These are phyloP conservation scores for Hypocreales sp. DNA, from an alignment of 2,329 filamentous ascomycete species.

Conservation along the genomic window DNA sequence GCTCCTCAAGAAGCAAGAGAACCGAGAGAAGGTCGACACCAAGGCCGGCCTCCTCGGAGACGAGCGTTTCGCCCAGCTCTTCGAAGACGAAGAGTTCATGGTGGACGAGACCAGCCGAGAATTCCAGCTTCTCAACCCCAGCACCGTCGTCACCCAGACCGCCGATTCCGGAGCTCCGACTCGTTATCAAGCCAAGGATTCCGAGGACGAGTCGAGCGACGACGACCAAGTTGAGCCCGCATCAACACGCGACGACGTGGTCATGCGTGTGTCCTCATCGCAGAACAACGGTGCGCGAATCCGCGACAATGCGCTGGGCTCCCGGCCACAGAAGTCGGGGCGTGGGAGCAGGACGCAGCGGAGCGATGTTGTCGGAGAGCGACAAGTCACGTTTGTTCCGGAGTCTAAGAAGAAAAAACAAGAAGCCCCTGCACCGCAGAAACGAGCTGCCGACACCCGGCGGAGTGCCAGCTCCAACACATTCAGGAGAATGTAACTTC, in stretches of 20 bases:
- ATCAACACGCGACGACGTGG: slow-evolving; percentile 20
- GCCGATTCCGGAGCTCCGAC: slow-evolving; percentile 17
- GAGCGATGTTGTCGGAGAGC: slow-evolving; percentile 42
- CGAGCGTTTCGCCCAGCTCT: slow-evolving; percentile 72
- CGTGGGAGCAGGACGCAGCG: slow-evolving; percentile 27
- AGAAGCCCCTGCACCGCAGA: slow-evolving; percentile 13
- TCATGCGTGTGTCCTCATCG: slow-evolving; percentile 55
- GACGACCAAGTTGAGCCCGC: slow-evolving; percentile 15
- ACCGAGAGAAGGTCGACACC: slow-evolving; percentile 39
- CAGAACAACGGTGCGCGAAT: slow-evolving; percentile 42
- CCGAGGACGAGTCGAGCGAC: slow-evolving; percentile 28
- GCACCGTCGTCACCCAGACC: slow-evolving; percentile 39
- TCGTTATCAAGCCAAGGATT: slow-evolving; percentile 22
- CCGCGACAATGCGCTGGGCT: slow-evolving; percentile 41
- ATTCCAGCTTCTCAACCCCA: slow-evolving; percentile 80
- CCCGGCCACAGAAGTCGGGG: slow-evolving; percentile 33
- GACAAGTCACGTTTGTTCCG: slow-evolving; percentile 60
- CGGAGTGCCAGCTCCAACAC: slow-evolving; percentile 65
- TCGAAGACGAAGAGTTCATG: slow-evolving; percentile 83
- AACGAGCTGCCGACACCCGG: slow-evolving; percentile 26
- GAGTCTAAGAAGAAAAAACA: slow-evolving; percentile 34
- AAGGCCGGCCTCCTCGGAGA: slow-evolving; percentile 61
- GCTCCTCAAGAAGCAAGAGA: slow-evolving; percentile 49
- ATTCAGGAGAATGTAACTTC: slow-evolving; percentile 46
- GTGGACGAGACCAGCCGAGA: slow-evolving; percentile 83